Conservation (phyloP, 2,329 filamentous ascomycete species). For the Akanthomyces uredinophilus region DNA sequence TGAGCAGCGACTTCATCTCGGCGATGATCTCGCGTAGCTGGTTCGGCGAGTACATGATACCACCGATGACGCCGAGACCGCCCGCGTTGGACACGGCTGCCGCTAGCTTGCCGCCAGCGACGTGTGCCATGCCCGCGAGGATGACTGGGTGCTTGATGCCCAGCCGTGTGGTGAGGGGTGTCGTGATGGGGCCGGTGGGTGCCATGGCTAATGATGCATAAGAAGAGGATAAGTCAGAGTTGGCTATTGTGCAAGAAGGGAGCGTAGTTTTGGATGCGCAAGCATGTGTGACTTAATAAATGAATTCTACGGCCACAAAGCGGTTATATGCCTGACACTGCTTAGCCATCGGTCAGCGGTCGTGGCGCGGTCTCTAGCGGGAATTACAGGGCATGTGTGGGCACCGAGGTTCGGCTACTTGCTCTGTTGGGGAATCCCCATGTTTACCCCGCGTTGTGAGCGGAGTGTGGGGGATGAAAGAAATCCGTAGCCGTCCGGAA, state of each 20-base stretch:
- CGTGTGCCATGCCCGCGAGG: slow-evolving; percentile 89
- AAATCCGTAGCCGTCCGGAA: neutral
- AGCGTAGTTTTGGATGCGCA: neutral
- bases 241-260: neutral
- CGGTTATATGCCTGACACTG: neutral
- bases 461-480: slow-evolving; percentile 6
- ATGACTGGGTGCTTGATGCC: slow-evolving; percentile 84
- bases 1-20: slow-evolving; percentile 75
- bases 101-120: slow-evolving; percentile 71
- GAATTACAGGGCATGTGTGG: neutral
- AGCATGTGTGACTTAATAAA: neutral
- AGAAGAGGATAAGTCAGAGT: neutral
- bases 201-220: neutral
- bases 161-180: slow-evolving; percentile 72
- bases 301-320: neutral
- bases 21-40: slow-evolving; percentile 77
- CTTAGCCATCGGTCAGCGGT: neutral
- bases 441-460: slow-evolving; percentile 5
- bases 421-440: neutral
- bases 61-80: slow-evolving; percentile 71
- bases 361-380: neutral
- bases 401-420: slow-evolving; percentile 10
- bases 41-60: slow-evolving; percentile 65
- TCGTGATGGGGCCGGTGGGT: slow-evolving; percentile 56
- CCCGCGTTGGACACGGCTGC: slow-evolving; percentile 87